phyloP scores from a whole-genome alignment of 2,329 filamentous ascomycete genomes.

The Cladosporium sphaerospermum region DNA sequence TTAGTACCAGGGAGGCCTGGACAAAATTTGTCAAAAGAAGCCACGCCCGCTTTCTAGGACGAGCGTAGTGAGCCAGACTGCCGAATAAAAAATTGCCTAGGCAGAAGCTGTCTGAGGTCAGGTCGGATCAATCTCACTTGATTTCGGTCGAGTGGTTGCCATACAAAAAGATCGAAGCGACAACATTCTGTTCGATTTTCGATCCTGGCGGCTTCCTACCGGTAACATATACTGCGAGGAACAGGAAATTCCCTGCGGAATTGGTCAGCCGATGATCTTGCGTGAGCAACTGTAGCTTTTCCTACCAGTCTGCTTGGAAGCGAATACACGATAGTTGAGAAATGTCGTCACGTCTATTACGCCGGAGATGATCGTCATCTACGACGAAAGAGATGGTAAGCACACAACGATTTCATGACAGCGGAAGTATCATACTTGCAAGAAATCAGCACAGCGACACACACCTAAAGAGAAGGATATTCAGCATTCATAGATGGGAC shows the following conservation, averaged over 20 bases:
- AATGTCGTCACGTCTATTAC: conserved; percentile 25
- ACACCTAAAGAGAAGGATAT: not conserved
- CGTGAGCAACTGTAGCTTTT: conserved; percentile 16
- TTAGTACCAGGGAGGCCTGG: conserved; percentile 14
- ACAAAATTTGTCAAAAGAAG: conserved; percentile 15
- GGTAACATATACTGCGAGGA: conserved; percentile 1
- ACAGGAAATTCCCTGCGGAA: conserved; percentile 4
- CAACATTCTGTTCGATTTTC: conserved; percentile 3
- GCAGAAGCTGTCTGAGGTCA: not conserved
- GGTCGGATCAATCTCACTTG: not conserved
- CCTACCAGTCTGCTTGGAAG: conserved; percentile 31
- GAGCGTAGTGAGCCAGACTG: not conserved
- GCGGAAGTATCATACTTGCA: no score
- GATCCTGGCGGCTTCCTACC: not conserved
- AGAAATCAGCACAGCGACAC: no score
- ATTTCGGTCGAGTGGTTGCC: not conserved
- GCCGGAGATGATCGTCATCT: conserved; percentile 23
- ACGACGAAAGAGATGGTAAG: not conserved
- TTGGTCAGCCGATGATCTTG: not conserved
- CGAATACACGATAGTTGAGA: conserved; percentile 23
- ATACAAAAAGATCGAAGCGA: not conserved
- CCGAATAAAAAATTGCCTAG: not conserved
- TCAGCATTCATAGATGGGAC: not conserved
- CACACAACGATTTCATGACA: not conserved
- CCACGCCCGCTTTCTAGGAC: conserved; percentile 9